Base-by-base conservation (phyloP, 768 basidiomycete genomes). In the Amanita pseudoporphyria region DNA sequence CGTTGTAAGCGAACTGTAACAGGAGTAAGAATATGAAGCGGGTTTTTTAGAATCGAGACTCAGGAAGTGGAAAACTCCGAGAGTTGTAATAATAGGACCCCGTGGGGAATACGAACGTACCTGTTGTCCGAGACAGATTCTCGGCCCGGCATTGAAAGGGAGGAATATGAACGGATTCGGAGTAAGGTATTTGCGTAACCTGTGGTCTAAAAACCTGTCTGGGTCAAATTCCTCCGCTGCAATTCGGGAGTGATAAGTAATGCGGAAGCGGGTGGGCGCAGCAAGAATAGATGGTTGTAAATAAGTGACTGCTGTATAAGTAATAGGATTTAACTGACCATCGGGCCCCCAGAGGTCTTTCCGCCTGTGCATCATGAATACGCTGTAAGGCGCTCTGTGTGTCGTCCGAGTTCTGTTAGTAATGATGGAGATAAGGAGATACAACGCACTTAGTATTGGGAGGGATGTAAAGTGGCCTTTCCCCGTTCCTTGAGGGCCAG, bases 111-210 rank as follows among this genome's bases (percentile, higher is more conserved):
- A 62, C 61, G 73, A 71, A 72, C 0, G 74, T 7, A 62, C 64
- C 58, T 67, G 64, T 51, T 67, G 64, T 7, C 64, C 82, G 7
- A 81, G 68, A 49, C 82, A 83, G 52, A 81, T 78, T 9, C 82
- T 68, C 5, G 81, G 82, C 1, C 79, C 82, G 0, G 79, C 80
- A 51, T 82, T 82, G 65, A 84, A 84, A 0, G 82, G 81, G 5
- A 78, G 63, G 61, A 84, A 84, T 53, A 86, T 84, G 67, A 76
- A 82, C 1, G 81, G 80, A 52, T 82, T 82, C 1, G 72, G 69
- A 0, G 65, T 67, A 16, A 81, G 65, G 51, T 78, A 78, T 55
- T 72, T 73, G 49, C 71, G 68, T 6, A 78, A 55, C 26, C 82
- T 68, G 9, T 71, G 70, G 49, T 84, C 82, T 39, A 83, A 60